Evolutionary conservation across 2,329 filamentous ascomycete genomes (phyloP).

Genomic region (Lachnellula cervina): DNA sequence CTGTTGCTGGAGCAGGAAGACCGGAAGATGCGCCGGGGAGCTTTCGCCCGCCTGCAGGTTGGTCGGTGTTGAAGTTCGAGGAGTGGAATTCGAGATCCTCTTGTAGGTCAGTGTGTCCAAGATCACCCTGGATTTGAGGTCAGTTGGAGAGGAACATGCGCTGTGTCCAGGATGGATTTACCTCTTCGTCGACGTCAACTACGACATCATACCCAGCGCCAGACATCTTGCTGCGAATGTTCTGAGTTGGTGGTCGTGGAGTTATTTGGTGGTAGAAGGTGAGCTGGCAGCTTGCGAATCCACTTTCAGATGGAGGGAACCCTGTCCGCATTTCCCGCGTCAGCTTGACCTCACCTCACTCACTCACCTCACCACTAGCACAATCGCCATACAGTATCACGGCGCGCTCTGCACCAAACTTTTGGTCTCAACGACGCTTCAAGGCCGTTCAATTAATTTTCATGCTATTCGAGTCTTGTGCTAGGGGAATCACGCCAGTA

Average conservation of each 20-base stretch:
- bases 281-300: constrained; percentile 23
- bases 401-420: not conserved
- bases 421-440: not conserved
- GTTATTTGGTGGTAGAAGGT: not conserved
- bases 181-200: constrained; percentile 95
- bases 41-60: constrained; percentile 40
- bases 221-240: constrained; percentile 22
- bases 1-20: constrained; percentile 53
- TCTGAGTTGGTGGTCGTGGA: not conserved
- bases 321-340: not conserved
- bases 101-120: constrained; percentile 96
- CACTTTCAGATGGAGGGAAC: not conserved
- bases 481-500: too few relatives aligned
- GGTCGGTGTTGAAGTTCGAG: constrained; percentile 69
- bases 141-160: constrained; percentile 6
- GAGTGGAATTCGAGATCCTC: constrained; percentile 99
- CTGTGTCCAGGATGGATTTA: constrained; percentile 36
- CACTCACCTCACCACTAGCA: not conserved
- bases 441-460: too few relatives aligned
- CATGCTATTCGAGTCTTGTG: too few relatives aligned
- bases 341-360: not conserved
- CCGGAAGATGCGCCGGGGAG: constrained; percentile 37
- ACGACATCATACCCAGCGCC: constrained; percentile 89
- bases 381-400: not conserved
- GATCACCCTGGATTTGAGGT: constrained; percentile 65